Base-by-base conservation (phyloP, 148 eudicot genomes). In the Persicaria maculosa region DNA sequence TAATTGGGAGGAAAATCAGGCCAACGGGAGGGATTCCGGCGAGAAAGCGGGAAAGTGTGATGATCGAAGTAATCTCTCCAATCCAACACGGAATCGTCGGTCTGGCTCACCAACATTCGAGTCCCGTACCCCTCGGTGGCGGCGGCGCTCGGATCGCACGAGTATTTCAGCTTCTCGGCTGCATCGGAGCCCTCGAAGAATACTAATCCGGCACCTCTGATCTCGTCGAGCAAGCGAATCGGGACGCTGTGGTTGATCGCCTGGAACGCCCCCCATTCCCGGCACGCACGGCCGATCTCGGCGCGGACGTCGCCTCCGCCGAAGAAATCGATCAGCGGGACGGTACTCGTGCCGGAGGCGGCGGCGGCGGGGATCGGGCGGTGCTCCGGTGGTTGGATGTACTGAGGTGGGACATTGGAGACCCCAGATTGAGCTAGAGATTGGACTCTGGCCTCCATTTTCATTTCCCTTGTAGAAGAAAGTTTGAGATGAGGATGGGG, bases 51-150 rank as follows among this genome's bases (percentile, higher is more conserved):
- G 15, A 86, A 85, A 61, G 96, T 90, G 53, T 94, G 97, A 75
- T 92, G 98, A 85, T 94, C 97, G 82, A 88, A 91, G 61, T 90
- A 94, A 79, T 94, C 98, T 62, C 98, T 87, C 98, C 98, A 94
- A 79, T 94, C 98, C 86, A 94, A 88, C 72, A 94, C 96, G 10
- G 83, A 48, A 48, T 88, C 97, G 68, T 92, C 85, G 0, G 11
- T n/a, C 6, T 80, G 80, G 72, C 69, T 83, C 72, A 86, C 93
- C 55, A 94, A 79, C 98, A 94, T 94, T 10, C 87, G 80, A 75
- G 96, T 94, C 1, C 98, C 98, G 55, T 94, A 94, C 1, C 98
- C 97, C 77, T 92, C 92, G 2, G 92, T 73, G 48, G 98, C 96
- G 43, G 90, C 80, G 0, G 80, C 76, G 44, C 50, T 76, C 5